These are phyloP conservation scores for Suillus discolor DNA, from an alignment of 768 basidiomycete species.

Conservation along the genomic window DNA sequence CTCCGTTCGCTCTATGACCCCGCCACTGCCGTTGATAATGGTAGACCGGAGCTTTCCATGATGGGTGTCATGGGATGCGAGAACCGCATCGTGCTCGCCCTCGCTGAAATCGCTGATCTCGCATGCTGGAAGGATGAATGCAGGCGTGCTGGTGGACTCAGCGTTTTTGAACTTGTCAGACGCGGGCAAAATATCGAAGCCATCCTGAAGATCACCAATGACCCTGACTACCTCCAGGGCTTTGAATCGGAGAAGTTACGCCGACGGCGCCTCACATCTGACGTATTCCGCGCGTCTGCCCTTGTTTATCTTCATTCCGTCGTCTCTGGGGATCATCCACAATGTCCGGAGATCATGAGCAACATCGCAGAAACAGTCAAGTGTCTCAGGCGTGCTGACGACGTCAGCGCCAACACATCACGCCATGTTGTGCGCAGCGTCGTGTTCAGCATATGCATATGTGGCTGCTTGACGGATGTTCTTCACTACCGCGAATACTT, in stretches of 20 bases:
- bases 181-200: conserved; percentile 55
- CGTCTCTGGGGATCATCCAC: conserved; percentile 71
- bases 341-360: conserved; percentile 59
- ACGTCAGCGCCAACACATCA: conserved; percentile 39
- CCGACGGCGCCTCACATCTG: conserved; percentile 48
- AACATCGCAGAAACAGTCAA: conserved; percentile 57
- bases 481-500: conserved; percentile 45
- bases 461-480: conserved; percentile 67
- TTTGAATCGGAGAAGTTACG: conserved; percentile 18
- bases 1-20: conserved; percentile 60
- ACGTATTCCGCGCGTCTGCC: conserved; percentile 77
- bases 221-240: conserved; percentile 2
- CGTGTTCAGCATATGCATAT: conserved; percentile 77
- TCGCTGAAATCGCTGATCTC: conserved; percentile 72
- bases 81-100: conserved; percentile 75
- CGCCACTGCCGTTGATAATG: conserved; percentile 22
- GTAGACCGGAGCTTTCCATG: conserved; percentile 62
- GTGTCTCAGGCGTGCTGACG: conserved; percentile 44
- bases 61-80: conserved; percentile 87
- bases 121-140: conserved; percentile 66
- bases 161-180: conserved; percentile 58
- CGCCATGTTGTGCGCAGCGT: conserved; percentile 73
- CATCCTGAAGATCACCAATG: conserved; percentile 22
- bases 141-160: conserved; percentile 46
- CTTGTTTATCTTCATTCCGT: conserved; percentile 76